These are phyloP conservation scores for Ophidiomyces ophidiicola DNA, from an alignment of 2,329 filamentous ascomycete species.

Conservation along the genomic window DNA sequence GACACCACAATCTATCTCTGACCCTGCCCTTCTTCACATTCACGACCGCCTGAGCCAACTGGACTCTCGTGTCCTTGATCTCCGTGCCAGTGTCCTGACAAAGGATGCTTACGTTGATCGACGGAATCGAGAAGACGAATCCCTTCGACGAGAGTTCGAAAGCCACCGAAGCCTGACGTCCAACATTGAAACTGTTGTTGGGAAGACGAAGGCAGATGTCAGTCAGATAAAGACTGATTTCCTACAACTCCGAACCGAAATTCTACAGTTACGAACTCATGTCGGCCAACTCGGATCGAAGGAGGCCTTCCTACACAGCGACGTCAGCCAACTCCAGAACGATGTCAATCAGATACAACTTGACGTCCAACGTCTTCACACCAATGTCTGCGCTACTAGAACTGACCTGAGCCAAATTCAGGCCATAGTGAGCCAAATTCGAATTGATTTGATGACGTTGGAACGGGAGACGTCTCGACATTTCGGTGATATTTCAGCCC, in stretches of 20 bases:
- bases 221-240: conserved; percentile 26
- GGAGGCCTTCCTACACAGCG: conserved; percentile 26
- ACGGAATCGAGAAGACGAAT: conserved; percentile 30
- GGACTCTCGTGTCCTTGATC: conserved; percentile 28
- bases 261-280: conserved; percentile 26
- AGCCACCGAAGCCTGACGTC: conserved; percentile 24
- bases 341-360: conserved; percentile 28
- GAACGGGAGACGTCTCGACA: conserved; percentile 26
- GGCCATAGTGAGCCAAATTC: conserved; percentile 26
- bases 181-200: conserved; percentile 28
- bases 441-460: conserved; percentile 27
- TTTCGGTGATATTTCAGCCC: conserved; percentile 20
- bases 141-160: conserved; percentile 31
- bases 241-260: conserved; percentile 26
- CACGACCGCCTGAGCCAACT: conserved; percentile 30
- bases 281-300: conserved; percentile 25
- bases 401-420: conserved; percentile 30
- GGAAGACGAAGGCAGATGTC: conserved; percentile 12
- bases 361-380: conserved; percentile 25
- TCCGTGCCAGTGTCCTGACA: conserved; percentile 29
- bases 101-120: conserved; percentile 31
- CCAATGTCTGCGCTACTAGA: conserved; percentile 26
- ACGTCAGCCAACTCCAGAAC: conserved; percentile 29
- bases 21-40: conserved; percentile 27
- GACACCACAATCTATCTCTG: conserved; percentile 25